phyloP scores from a whole-genome alignment of 164 flowering plant genomes.

The Dillenia suffruticosa region DNA sequence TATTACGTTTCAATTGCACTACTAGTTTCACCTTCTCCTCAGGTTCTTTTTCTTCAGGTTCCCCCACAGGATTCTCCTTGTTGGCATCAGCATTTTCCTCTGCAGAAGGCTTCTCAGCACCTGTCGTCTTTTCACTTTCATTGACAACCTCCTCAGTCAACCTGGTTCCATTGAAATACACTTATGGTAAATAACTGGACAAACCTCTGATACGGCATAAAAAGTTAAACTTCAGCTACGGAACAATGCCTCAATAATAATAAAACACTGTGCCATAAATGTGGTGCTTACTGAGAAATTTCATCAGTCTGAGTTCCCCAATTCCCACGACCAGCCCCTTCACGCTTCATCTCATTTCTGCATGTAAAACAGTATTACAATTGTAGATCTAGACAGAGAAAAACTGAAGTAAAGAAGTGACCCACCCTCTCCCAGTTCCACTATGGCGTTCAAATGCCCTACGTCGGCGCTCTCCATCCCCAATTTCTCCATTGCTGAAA shows the following conservation, averaged over 20 bases:
- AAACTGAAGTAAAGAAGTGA: background rate
- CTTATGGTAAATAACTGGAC: background rate
- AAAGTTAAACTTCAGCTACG: constrained; percentile 12
- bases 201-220: background rate
- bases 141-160: constrained; percentile 35
- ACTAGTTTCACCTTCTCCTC: constrained; percentile 55
- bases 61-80: constrained; percentile 37
- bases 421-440: constrained; percentile 61
- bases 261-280: background rate
- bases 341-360: constrained; percentile 58
- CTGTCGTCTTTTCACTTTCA: constrained; percentile 35
- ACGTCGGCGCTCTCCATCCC: constrained; percentile 47
- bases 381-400: background rate
- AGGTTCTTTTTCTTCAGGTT: constrained; percentile 58
- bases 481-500: constrained; percentile 42
- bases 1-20: no score
- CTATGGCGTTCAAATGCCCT: constrained; percentile 55
- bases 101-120: constrained; percentile 43
- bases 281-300: constrained; percentile 32
- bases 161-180: constrained; percentile 20
- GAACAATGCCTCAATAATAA: background rate
- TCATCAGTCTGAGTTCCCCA: constrained; percentile 61
- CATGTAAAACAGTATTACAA: background rate
- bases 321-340: constrained; percentile 64
- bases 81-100: constrained; percentile 41